Base-by-base conservation (phyloP, 2,329 filamentous ascomycete genomes). In the Geosmithia morbida region DNA sequence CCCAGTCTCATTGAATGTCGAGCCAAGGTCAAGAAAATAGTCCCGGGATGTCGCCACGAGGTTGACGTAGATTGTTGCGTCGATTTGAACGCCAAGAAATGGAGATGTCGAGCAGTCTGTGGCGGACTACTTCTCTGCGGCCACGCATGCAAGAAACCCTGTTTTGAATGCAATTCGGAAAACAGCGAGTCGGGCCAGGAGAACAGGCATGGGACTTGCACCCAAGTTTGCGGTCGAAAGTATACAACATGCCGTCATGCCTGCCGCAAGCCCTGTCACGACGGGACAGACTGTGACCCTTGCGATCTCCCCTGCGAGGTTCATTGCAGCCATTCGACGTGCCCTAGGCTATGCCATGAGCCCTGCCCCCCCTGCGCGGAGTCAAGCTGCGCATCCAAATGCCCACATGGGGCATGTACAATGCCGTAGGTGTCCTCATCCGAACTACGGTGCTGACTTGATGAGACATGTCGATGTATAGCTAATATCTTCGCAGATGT, bases 301-400 rank as follows among this genome's bases (percentile, higher is more conserved):
- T 83, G 77, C 54, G 13, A 52, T 1, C 51, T 55, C 11, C 59
- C 59, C 0, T 85, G 81, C 53, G 71, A 79, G 41, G 68, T 75
- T 14, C 60, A 61, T 2, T 84, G 79, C 58, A 63, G 57, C 18
- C 79, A 80, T 57, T 79, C 72, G 0, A 63, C 55, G 46, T 85
- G 81, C 55, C 57, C 54, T n/a, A 69, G 69, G 48, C 57, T 56
- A 5, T 86, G 81, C 55, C 58, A 65, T 20, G 72, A 85, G 53
- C 71, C 78, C 2, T 85, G 81, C 53, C 57, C 64, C 2, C 80
- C 79, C 0, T 85, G 81, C 52, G 71, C 72, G 0, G 72, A 78
- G 51, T 59, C 61, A 18, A 52, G 56, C 1, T 85, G 80, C 52
- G 59, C 66, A 0, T 81, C 74, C 30, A 54, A 54, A 3, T 84